Evolutionary conservation across 306 rosid genomes (phyloP).

Genomic region (Acacia crassicarpa): DNA sequence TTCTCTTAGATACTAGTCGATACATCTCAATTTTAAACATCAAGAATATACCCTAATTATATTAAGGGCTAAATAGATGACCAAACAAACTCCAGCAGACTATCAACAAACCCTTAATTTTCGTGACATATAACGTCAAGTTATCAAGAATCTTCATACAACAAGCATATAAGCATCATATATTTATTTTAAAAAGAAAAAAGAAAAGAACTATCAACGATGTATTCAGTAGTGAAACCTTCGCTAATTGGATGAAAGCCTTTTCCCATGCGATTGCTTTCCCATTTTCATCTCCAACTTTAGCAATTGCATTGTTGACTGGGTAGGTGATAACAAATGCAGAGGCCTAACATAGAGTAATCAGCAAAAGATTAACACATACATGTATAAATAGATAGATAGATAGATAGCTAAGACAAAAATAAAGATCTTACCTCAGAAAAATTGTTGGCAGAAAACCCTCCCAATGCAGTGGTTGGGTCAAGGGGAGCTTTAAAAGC

Average conservation of each 20-base stretch:
- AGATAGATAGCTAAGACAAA: conserved; percentile 22
- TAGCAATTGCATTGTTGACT: conserved; percentile 76
- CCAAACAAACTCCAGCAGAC: background rate
- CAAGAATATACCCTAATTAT: background rate
- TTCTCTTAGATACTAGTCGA: too few relatives aligned
- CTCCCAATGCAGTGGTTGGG: conserved; percentile 91
- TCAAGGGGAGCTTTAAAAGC: conserved; percentile 97
- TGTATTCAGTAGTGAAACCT: conserved; percentile 57
- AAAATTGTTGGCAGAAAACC: conserved; percentile 85
- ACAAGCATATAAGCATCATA: conserved; percentile 24
- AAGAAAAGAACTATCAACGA: background rate
- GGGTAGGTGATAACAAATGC: conserved; percentile 91
- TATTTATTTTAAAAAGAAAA: background rate
- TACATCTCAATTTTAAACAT: background rate
- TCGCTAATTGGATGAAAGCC: conserved; percentile 78
- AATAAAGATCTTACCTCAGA: conserved; percentile 63
- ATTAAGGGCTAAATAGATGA: background rate
- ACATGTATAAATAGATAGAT: background rate
- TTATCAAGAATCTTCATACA: conserved; percentile 26
- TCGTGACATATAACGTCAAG: background rate
- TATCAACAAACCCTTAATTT: background rate
- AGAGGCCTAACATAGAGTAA: conserved; percentile 71
- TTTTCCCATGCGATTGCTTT: conserved; percentile 87
- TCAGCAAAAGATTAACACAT: conserved; percentile 32
- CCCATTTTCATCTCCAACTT: conserved; percentile 78